Evolutionary conservation across 2,329 filamentous ascomycete genomes (phyloP).

Genomic region (Verticillium dahliae): DNA sequence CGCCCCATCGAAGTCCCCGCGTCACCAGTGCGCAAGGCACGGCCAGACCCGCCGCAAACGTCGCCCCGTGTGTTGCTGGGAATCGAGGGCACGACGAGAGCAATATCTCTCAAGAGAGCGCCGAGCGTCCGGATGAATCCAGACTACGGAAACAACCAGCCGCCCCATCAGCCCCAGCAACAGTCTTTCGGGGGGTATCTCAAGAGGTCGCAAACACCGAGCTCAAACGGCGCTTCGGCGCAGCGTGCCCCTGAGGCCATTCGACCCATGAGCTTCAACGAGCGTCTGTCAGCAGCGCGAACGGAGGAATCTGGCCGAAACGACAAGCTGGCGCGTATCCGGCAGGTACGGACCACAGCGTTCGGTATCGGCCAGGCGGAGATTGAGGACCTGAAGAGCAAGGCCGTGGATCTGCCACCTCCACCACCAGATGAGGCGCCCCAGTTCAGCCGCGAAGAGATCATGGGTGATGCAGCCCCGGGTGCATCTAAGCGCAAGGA

Average conservation of each 20-base stretch:
- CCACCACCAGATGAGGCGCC: conserved; percentile 35
- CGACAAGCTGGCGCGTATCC: conserved; percentile 46
- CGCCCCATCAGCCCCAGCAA: conserved; percentile 9
- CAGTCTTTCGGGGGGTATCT: conserved; percentile 30
- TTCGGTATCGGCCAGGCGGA: conserved; percentile 53
- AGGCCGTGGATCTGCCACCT: conserved; percentile 48
- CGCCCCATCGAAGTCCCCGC: conserved; percentile 63
- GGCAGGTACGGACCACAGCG: conserved; percentile 44
- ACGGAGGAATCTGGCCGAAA: conserved; percentile 43
- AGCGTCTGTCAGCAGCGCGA: conserved; percentile 70
- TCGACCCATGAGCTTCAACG: conserved; percentile 64
- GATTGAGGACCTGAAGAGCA: conserved; percentile 52
- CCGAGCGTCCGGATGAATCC: conserved; percentile 36
- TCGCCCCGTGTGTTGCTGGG: conserved; percentile 79
- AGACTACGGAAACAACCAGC: conserved; percentile 18
- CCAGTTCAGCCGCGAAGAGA: conserved; percentile 57
- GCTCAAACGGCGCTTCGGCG: conserved; percentile 13
- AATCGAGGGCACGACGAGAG: conserved; percentile 79
- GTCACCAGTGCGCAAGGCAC: conserved; percentile 59
- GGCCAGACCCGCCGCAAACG: conserved; percentile 41
- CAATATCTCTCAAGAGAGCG: conserved; percentile 78
- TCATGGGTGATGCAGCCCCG: conserved; percentile 34
- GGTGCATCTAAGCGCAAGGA: conserved; percentile 13
- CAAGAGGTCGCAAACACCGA: conserved; percentile 34
- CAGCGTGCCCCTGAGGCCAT: conserved; percentile 16